These are phyloP conservation scores for Akanthomyces uredinophilus DNA, from an alignment of 2,329 filamentous ascomycete species.

Conservation along the genomic window DNA sequence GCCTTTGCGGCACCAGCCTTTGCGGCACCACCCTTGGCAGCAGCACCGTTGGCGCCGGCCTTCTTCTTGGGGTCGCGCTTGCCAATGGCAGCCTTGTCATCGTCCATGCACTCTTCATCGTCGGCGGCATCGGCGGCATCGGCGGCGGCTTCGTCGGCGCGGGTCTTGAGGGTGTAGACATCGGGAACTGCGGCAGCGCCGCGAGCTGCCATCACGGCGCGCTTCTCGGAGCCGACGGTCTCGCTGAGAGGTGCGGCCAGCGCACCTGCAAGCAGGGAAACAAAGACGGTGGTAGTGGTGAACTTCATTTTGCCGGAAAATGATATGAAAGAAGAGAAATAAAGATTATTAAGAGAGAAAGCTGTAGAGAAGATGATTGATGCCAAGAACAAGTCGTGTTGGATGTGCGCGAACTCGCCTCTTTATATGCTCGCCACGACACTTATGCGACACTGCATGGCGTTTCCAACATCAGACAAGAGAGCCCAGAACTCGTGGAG, in stretches of 20 bases:
- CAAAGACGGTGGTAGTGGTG: slow-evolving; percentile 2
- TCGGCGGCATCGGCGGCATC: not conserved
- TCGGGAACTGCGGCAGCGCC: not conserved
- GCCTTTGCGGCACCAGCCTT: not conserved
- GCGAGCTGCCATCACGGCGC: not conserved
- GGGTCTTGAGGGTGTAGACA: not conserved
- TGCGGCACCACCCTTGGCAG: not conserved
- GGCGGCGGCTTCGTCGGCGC: not conserved
- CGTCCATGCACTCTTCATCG: not conserved
- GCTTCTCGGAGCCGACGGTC: not conserved
- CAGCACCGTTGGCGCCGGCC: not conserved
- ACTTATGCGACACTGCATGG: not conserved
- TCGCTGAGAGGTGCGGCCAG: slow-evolving; percentile 5
- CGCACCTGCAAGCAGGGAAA: slow-evolving; percentile 6
- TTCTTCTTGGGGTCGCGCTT: not conserved
- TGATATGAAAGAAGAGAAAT: not conserved
- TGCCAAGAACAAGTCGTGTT: not conserved
- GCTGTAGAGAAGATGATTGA: not conserved
- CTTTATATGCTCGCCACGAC: not conserved
- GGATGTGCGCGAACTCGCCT: not conserved
- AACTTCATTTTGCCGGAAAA: slow-evolving; percentile 14
- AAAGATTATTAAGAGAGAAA: not conserved
- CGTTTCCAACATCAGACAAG: not conserved
- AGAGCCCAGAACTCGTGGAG: not conserved
- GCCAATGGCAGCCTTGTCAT: not conserved